These are phyloP conservation scores for Hansfordia pulvinata DNA, from an alignment of 2,329 filamentous ascomycete genomes.

Conservation along the genomic window DNA sequence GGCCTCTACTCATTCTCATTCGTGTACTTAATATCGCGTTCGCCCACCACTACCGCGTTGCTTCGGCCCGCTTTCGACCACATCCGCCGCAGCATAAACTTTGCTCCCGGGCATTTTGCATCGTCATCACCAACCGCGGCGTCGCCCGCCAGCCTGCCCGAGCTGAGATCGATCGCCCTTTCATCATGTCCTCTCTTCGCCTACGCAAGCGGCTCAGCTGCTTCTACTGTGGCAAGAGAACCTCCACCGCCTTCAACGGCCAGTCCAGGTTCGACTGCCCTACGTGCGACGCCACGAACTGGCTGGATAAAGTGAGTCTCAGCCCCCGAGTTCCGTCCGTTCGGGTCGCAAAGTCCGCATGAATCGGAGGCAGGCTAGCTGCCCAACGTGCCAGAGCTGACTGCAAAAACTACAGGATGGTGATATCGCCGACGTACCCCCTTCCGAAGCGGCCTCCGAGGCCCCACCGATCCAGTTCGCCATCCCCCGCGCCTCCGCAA, in stretches of 20 bases:
- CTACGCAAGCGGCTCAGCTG: slow-evolving; percentile 39
- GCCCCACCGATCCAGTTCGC: slow-evolving; percentile 31
- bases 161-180: too few relatives aligned
- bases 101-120: too few relatives aligned
- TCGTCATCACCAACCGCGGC: too few relatives aligned
- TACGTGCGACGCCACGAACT: slow-evolving; percentile 76
- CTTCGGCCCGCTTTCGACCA: too few relatives aligned
- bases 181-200: slow-evolving; percentile 13
- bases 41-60: too few relatives aligned
- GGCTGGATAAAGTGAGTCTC: slow-evolving; percentile 63
- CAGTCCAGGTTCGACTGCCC: slow-evolving; percentile 57
- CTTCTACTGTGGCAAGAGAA: slow-evolving; percentile 72
- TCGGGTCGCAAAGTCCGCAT: not conserved
- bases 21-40: too few relatives aligned
- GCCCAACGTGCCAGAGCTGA: slow-evolving; percentile 8
- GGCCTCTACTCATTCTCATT: too few relatives aligned
- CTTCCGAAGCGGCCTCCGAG: slow-evolving; percentile 36
- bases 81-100: too few relatives aligned
- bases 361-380: slow-evolving; percentile 2
- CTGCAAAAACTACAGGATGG: slow-evolving; percentile 46
- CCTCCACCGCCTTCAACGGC: slow-evolving; percentile 43
- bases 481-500: slow-evolving; percentile 21
- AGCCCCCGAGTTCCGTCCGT: too few relatives aligned
- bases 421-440: slow-evolving; percentile 77
- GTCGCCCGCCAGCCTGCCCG: too few relatives aligned